phyloP scores from a whole-genome alignment of 805 yeast species.

The Cyberlindnera xishuangbannaensis region DNA sequence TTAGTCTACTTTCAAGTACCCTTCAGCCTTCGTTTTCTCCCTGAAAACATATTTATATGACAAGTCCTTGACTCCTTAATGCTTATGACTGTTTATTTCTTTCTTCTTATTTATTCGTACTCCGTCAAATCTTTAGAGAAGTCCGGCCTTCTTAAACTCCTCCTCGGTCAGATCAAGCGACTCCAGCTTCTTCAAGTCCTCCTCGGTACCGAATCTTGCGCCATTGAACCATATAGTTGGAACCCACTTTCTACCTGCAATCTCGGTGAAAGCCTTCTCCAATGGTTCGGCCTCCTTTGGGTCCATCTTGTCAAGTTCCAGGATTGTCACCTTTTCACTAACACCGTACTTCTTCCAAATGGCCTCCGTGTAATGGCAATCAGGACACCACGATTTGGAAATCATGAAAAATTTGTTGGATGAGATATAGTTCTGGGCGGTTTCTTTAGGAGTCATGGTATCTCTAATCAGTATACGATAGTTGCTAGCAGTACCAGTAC shows the following conservation, averaged over 20 bases:
- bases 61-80: too few species aligned
- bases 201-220: constrained; percentile 52
- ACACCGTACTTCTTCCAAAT: constrained; percentile 52
- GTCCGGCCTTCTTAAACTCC: constrained; percentile 19
- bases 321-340: constrained; percentile 40
- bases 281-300: constrained; percentile 45
- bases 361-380: constrained; percentile 57
- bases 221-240: constrained; percentile 64
- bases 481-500: too few species aligned
- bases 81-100: too few species aligned
- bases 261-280: constrained; percentile 49
- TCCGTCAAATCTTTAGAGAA: too few species aligned
- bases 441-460: constrained; percentile 7
- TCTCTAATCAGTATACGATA: neutral
- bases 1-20: too few species aligned
- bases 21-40: too few species aligned
- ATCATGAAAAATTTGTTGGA: constrained; percentile 48
- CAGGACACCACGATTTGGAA: constrained; percentile 76
- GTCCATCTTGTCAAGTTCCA: constrained; percentile 56
- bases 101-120: too few species aligned
- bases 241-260: constrained; percentile 61
- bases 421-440: constrained; percentile 42
- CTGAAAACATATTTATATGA: too few species aligned
- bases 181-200: constrained; percentile 32
- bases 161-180: constrained; percentile 21